Percentiles rank a stretch among this genome's conserved stretches.
Conservation (phyloP, 1,139 yeast species). For the Suhomyces maxii region DNA sequence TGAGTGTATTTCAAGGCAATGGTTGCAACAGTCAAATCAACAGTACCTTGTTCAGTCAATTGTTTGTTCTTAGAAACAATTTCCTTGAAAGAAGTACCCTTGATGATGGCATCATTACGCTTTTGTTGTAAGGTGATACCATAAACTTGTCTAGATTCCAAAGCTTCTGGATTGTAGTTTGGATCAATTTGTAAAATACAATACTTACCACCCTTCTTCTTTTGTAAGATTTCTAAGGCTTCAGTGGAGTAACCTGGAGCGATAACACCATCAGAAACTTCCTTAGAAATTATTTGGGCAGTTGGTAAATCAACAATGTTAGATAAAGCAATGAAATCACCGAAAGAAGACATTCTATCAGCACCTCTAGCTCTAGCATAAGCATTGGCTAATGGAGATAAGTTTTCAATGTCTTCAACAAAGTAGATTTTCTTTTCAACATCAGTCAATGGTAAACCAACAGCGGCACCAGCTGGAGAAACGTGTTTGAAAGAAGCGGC, state of each 20-base stretch:
- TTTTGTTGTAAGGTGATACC: constrained; percentile 95
- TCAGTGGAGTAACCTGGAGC: constrained; percentile 96
- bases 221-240: constrained; percentile 82
- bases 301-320: constrained; percentile 96
- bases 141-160: constrained; percentile 92
- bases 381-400: constrained; percentile 95
- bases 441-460: constrained; percentile 88
- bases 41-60: constrained; percentile 86
- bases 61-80: constrained; percentile 84
- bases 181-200: constrained; percentile 96
- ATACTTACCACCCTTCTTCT: constrained; percentile 97
- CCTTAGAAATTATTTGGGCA: constrained; percentile 94
- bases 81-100: constrained; percentile 83
- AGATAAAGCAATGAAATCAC: constrained; percentile 96
- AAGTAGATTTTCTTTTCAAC: constrained; percentile 93
- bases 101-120: constrained; percentile 96
- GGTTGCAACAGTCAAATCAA: constrained; percentile 95
- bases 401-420: constrained; percentile 89
- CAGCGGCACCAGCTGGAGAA: constrained; percentile 98
- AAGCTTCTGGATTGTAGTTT: constrained; percentile 75
- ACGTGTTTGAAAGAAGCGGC: constrained; percentile 99
- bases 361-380: constrained; percentile 99
- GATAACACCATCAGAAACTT: constrained; percentile 97
- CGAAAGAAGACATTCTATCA: constrained; percentile 98
- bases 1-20: constrained; percentile 96